Evolutionary conservation across 2,329 filamentous ascomycete species (phyloP).

Genomic region (Dothideomycetes sp.): DNA sequence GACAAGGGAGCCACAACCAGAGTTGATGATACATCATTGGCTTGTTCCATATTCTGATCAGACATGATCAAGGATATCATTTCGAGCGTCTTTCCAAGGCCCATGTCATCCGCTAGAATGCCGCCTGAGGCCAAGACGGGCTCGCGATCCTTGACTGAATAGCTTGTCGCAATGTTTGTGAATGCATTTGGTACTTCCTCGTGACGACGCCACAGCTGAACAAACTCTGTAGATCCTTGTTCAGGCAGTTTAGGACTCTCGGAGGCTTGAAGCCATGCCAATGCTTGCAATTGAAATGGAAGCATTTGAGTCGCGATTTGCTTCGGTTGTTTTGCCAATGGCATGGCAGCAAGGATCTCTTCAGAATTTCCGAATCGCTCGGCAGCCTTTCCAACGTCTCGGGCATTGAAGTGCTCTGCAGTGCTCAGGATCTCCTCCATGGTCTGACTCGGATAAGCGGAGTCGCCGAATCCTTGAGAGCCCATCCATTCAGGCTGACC

Average conservation of each 20-base stretch:
- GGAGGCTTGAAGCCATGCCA: conserved; percentile 71
- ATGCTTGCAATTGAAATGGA: conserved; percentile 69
- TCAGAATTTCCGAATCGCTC: conserved; percentile 65
- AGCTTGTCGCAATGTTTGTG: conserved; percentile 62
- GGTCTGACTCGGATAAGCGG: conserved; percentile 27
- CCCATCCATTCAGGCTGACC: conserved; percentile 15
- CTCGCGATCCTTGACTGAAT: conserved; percentile 39
- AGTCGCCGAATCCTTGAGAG: conserved; percentile 14
- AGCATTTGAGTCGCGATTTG: conserved; percentile 56
- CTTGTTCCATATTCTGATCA: conserved; percentile 26
- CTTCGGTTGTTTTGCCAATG: conserved; percentile 57
- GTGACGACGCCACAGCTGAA: conserved; percentile 66
- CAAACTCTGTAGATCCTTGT: conserved; percentile 46
- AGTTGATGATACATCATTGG: conserved; percentile 43
- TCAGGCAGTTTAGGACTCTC: conserved; percentile 59
- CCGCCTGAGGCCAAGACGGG: conserved; percentile 66
- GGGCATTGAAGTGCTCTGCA: conserved; percentile 57
- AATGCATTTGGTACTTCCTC: conserved; percentile 33
- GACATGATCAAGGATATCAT: conserved; percentile 68
- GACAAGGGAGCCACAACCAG: conserved; percentile 73
- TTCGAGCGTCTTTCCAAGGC: conserved; percentile 79
- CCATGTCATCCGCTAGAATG: conserved; percentile 88
- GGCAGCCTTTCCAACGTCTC: conserved; percentile 52
- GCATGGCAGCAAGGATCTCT: conserved; percentile 57
- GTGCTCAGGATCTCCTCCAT: conserved; percentile 54